phyloP scores from a whole-genome alignment of 179 eudicot species.

The Beta macrorhiza region DNA sequence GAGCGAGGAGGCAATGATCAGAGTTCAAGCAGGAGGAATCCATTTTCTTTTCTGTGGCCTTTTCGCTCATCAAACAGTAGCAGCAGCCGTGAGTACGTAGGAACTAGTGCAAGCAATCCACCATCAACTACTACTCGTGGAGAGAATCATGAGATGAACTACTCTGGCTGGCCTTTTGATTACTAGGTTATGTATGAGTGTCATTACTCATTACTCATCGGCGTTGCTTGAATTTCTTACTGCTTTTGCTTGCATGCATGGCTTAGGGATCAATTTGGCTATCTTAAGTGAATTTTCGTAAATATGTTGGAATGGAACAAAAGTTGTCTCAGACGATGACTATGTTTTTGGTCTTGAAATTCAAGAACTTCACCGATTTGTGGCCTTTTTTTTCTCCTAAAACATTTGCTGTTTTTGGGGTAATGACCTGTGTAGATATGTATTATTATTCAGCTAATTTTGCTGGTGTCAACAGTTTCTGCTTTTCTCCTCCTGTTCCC shows the following conservation, averaged over 20 bases:
- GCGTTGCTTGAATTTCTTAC: constrained; percentile 18
- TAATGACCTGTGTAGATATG: not conserved
- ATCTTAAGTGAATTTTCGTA: constrained; percentile 29
- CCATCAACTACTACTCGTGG: constrained; percentile 23
- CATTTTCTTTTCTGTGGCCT: constrained; percentile 74
- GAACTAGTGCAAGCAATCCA: constrained; percentile 32
- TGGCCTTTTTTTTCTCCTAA: constrained; percentile 1
- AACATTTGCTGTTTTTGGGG: not conserved
- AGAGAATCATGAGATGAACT: constrained; percentile 33
- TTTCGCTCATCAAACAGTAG: constrained; percentile 53
- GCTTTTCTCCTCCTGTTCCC: not conserved
- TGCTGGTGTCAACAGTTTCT: constrained; percentile 12
- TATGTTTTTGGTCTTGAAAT: constrained; percentile 19
- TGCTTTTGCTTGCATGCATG: constrained; percentile 16
- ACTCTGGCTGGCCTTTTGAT: constrained; percentile 66
- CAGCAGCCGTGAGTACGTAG: constrained; percentile 30
- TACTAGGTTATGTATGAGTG: constrained; percentile 31
- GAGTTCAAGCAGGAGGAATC: constrained; percentile 46
- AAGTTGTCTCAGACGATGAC: constrained; percentile 16
- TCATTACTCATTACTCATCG: not conserved
- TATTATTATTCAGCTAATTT: constrained; percentile 18
- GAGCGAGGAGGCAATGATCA: constrained; percentile 40
- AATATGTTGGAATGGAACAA: constrained; percentile 32
- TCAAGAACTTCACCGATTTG: constrained; percentile 19
- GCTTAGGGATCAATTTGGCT: constrained; percentile 22